These are phyloP conservation scores for Platanthera zijinensis DNA, from an alignment of 106 monocot genomes.

Conservation along the genomic window DNA sequence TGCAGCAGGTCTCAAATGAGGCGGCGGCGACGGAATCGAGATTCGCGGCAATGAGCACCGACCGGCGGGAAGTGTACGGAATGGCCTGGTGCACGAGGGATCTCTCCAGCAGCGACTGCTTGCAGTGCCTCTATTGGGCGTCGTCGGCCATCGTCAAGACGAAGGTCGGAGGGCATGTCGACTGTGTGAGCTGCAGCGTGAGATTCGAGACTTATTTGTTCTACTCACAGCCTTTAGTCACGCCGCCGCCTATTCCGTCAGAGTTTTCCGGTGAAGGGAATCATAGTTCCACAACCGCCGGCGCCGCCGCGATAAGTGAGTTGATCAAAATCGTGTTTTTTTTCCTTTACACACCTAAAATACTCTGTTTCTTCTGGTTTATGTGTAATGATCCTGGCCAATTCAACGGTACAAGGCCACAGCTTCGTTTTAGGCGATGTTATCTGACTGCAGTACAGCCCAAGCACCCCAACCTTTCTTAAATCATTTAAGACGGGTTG, in stretches of 20 bases:
- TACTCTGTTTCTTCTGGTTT: neutral
- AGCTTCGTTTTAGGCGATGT: no score
- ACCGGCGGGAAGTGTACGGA: neutral
- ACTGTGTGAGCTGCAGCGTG: neutral
- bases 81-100: constrained; percentile 9
- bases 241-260: neutral
- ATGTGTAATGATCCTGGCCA: no score
- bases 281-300: neutral
- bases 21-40: neutral
- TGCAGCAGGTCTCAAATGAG: neutral
- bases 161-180: neutral
- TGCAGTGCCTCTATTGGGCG: neutral
- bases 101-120: neutral
- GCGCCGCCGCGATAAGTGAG: neutral
- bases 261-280: neutral
- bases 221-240: neutral
- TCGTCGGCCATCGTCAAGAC: neutral
- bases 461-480: no score
- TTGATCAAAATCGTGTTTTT: neutral
- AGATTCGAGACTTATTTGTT: constrained; percentile 3
- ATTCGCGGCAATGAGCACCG: neutral
- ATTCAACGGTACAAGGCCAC: no score
- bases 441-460: no score
- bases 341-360: neutral
- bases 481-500: no score